These are phyloP conservation scores for Alternaria solani DNA, from an alignment of 2,329 filamentous ascomycete genomes.

Conservation along the genomic window DNA sequence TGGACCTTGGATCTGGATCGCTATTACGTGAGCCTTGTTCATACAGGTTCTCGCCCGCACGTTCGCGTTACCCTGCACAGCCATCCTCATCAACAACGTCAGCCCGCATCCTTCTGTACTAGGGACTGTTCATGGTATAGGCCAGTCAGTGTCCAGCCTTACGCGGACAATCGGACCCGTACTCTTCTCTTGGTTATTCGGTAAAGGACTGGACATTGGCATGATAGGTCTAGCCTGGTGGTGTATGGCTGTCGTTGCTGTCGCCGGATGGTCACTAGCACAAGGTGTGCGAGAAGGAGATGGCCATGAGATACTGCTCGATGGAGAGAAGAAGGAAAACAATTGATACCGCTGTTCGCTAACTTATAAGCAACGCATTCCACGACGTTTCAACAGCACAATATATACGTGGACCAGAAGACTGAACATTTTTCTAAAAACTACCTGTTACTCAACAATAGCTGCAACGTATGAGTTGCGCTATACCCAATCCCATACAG, in stretches of 20 bases:
- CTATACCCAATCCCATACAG: neutral
- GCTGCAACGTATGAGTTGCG: neutral
- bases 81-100: slow-evolving; percentile 60
- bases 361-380: neutral
- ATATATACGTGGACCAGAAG: neutral
- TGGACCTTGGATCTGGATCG: slow-evolving; percentile 54
- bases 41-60: slow-evolving; percentile 59
- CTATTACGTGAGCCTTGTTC: slow-evolving; percentile 52
- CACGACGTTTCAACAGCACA: neutral
- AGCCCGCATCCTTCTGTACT: slow-evolving; percentile 64
- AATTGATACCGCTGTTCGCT: neutral
- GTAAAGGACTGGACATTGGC: slow-evolving; percentile 64
- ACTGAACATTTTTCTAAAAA: neutral
- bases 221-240: slow-evolving; percentile 68
- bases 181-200: slow-evolving; percentile 68
- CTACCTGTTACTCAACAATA: neutral
- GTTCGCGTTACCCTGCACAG: slow-evolving; percentile 64
- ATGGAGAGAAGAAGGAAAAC: slow-evolving; percentile 47
- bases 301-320: slow-evolving; percentile 71
- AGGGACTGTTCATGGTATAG: slow-evolving; percentile 66
- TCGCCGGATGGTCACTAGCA: slow-evolving; percentile 61
- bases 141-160: slow-evolving; percentile 66
- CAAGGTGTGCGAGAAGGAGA: slow-evolving; percentile 67
- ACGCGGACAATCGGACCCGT: slow-evolving; percentile 68
- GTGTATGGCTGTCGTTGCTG: slow-evolving; percentile 61